Percentiles rank a stretch among this genome's conserved stretches.
These are phyloP conservation scores for Colletotrichum zoysiae DNA, from an alignment of 2,329 filamentous ascomycete species.

Conservation along the genomic window DNA sequence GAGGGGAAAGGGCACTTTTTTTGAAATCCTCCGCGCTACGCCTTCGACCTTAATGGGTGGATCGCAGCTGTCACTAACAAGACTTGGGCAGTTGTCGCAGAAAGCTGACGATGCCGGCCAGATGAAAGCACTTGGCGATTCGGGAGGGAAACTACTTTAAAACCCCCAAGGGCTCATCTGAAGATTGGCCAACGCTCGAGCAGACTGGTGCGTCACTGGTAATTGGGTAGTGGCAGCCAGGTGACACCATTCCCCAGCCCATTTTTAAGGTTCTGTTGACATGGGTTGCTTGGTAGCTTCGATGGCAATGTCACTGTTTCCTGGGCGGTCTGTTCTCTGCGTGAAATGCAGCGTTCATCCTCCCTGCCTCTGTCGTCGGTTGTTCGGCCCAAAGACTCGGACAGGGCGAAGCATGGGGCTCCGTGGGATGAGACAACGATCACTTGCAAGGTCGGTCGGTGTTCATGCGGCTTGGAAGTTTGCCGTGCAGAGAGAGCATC, in stretches of 20 bases:
- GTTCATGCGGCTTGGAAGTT: slow-evolving; percentile 32
- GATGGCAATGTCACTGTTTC: slow-evolving; percentile 31
- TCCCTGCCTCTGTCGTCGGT: slow-evolving; percentile 22
- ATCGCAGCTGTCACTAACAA: slow-evolving; percentile 21
- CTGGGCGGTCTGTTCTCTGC: slow-evolving; percentile 32
- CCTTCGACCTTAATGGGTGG: slow-evolving; percentile 8
- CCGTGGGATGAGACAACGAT: slow-evolving; percentile 4
- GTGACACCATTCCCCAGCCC: neutral
- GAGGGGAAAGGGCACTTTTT: neutral
- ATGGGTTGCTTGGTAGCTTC: slow-evolving; percentile 34
- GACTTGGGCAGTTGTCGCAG: slow-evolving; percentile 15
- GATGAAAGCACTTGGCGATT: slow-evolving; percentile 4
- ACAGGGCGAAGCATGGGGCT: slow-evolving; percentile 10
- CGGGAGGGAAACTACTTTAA: slow-evolving; percentile 25
- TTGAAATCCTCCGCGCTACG: slow-evolving; percentile 7
- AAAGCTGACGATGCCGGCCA: slow-evolving; percentile 19
- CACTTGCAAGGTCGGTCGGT: slow-evolving; percentile 3
- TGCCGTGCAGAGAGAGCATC: slow-evolving; percentile 8
- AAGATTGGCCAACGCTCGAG: slow-evolving; percentile 13
- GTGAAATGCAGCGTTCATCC: slow-evolving; percentile 36
- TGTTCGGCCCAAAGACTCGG: slow-evolving; percentile 29
- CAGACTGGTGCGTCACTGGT: slow-evolving; percentile 4
- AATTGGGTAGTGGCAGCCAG: neutral
- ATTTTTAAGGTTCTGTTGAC: slow-evolving; percentile 35
- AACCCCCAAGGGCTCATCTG: slow-evolving; percentile 24